Evolutionary conservation across 495 filamentous ascomycete species (phyloP), one percentile per base, ranked within the genome.

Genomic region (Patellaria atrata): DNA sequence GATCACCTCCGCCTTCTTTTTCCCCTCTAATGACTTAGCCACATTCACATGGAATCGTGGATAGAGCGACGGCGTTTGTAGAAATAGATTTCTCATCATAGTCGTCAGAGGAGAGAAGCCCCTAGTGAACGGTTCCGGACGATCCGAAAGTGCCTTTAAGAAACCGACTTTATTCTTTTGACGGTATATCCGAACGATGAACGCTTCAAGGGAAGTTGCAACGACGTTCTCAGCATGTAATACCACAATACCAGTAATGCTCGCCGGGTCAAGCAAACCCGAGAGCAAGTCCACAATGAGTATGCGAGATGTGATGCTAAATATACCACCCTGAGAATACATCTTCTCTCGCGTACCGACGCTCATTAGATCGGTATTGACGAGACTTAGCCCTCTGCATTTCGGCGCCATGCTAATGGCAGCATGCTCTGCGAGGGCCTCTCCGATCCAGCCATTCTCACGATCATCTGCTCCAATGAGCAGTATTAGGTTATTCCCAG

Each of bases 301-400:
- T 43, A 97, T 97, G 45, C 86, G 80, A 23, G 83, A 93, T 19
- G 89, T 97, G 48, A 96, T 78, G 67, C 87, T 94, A 59, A 94
- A 81, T 53, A 96, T 80, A 33, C 89, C 89, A 17, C 89, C 89
- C 38, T 73, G 64, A 1, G 71, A 59, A 60, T 97, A 97, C 61
- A 94, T 75, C 57, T 82, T 87, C 59, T 94, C 82, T 47, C 87
- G 65, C 38, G 77, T 75, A 1, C 70, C 71, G 4, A 97, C 84
- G 41, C 73, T 84, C 56, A 86, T 85, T 51, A 74, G 73, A 56
- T 97, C 89, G 3, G 89, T 96, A 57, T 94, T 94, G 50, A 97
- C 85, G 19, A 92, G 65, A 40, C 74, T 86, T 47, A 97, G 60
- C 1, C 91, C 91, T 43, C 83, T 70, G 14, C 82, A 82, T 43